Percentiles rank a stretch among this genome's conserved stretches.
These are phyloP conservation scores for Exophiala oligosperma DNA, from an alignment of 2,329 filamentous ascomycete species.

Conservation along the genomic window DNA sequence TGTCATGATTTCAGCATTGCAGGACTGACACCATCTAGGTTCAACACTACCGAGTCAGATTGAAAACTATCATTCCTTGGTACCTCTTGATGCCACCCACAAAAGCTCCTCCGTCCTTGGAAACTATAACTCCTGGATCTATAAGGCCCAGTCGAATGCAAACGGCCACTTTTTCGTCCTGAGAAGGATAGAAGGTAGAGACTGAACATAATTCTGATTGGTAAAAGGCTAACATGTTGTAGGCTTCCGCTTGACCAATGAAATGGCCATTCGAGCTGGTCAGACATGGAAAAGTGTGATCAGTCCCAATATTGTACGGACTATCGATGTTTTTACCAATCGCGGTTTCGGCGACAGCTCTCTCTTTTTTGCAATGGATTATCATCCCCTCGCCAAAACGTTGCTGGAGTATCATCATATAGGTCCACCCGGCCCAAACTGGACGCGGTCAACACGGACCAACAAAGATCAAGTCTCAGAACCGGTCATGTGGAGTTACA, in stretches of 20 bases:
- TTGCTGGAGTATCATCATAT: slow-evolving; percentile 73
- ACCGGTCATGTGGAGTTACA: slow-evolving; percentile 82
- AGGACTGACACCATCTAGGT: slow-evolving; percentile 39
- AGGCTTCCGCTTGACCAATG: slow-evolving; percentile 85
- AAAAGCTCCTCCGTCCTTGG: slow-evolving; percentile 74
- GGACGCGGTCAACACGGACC: slow-evolving; percentile 45
- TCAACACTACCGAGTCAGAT: slow-evolving; percentile 72
- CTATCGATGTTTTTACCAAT: slow-evolving; percentile 92
- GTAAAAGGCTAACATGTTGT: neutral
- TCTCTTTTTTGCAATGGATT: slow-evolving; percentile 89
- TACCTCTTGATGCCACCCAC: slow-evolving; percentile 81
- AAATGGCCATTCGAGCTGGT: slow-evolving; percentile 80
- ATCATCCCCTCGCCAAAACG: slow-evolving; percentile 87
- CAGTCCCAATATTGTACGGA: slow-evolving; percentile 78
- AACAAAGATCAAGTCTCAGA: slow-evolving; percentile 63
- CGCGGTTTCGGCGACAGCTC: slow-evolving; percentile 92
- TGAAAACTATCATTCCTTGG: slow-evolving; percentile 88
- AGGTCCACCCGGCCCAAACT: slow-evolving; percentile 38
- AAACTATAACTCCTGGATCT: slow-evolving; percentile 88
- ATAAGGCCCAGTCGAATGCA: slow-evolving; percentile 87
- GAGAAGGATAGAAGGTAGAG: slow-evolving; percentile 73
- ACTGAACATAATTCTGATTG: neutral
- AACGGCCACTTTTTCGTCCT: slow-evolving; percentile 88
- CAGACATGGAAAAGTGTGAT: slow-evolving; percentile 86
- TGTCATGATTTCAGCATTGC: neutral